Conservation (phyloP, 257 asterid genomes). For the Jacaranda mimosifolia region DNA sequence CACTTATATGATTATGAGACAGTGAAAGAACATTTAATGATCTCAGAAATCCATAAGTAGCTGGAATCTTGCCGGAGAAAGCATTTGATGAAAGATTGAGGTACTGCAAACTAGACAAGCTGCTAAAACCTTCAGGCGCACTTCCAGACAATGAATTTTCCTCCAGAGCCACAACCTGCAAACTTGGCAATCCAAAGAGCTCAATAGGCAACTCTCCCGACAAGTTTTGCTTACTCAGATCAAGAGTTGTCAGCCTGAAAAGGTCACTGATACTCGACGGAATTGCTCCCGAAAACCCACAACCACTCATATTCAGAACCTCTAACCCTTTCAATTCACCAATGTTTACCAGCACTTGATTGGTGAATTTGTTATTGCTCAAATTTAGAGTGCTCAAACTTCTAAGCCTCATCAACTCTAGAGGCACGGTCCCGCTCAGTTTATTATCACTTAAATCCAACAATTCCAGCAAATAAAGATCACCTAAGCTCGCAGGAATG, state of each 20-base stretch:
- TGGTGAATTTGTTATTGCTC: conserved; percentile 58
- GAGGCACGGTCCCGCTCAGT: conserved; percentile 53
- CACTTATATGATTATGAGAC: conserved; percentile 49
- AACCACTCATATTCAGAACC: conserved; percentile 61
- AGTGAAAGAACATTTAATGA: conserved; percentile 53
- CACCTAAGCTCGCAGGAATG: conserved; percentile 51
- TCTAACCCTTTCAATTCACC: conserved; percentile 49
- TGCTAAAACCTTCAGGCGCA: conserved; percentile 74
- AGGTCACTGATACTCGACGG: conserved; percentile 58
- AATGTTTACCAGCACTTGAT: conserved; percentile 44
- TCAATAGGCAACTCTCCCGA: conserved; percentile 65
- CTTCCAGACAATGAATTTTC: conserved; percentile 58
- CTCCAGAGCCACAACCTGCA: conserved; percentile 58
- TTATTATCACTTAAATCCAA: conserved; percentile 61
- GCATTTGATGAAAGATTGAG: conserved; percentile 62
- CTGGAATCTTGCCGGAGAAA: conserved; percentile 59
- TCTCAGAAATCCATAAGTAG: conserved; percentile 58
- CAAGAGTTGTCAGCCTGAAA: conserved; percentile 53
- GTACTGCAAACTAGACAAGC: conserved; percentile 57
- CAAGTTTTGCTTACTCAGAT: conserved; percentile 67
- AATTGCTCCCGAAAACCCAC: conserved; percentile 59
- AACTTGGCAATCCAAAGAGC: conserved; percentile 64
- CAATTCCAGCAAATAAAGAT: conserved; percentile 44
- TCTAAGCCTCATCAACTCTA: conserved; percentile 48
- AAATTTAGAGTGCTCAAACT: conserved; percentile 62